phyloP scores from a whole-genome alignment of 305 asterid genomes.

The Rubia tinctorum region DNA sequence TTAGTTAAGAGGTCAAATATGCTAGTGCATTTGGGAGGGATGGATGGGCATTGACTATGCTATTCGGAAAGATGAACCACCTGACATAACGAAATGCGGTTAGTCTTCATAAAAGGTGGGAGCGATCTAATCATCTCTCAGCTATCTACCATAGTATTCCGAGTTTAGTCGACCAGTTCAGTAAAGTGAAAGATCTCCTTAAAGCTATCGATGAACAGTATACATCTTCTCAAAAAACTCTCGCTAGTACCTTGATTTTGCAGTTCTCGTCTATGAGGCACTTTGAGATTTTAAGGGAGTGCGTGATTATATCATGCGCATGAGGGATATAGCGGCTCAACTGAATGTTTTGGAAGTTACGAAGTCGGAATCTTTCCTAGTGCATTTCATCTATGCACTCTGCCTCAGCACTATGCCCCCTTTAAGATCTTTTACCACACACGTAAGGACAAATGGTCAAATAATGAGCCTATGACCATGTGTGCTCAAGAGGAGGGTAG shows the following conservation, averaged over 20 bases:
- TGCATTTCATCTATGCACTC: slow-evolving; percentile 7
- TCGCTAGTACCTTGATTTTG: slow-evolving; percentile 8
- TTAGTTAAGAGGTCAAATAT: no score
- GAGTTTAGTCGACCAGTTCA: background rate
- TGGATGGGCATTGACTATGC: no score
- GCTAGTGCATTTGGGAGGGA: no score
- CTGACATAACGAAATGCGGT: no score
- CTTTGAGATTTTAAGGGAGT: background rate
- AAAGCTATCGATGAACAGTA: background rate
- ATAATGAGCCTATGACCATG: slow-evolving; percentile 10
- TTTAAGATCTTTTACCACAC: slow-evolving; percentile 10
- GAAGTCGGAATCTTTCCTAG: background rate
- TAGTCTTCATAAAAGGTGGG: background rate
- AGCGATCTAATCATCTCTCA: slow-evolving; percentile 15
- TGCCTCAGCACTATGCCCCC: background rate
- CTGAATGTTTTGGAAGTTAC: background rate
- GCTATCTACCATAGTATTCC: slow-evolving; percentile 7
- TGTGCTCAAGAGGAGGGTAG: slow-evolving; percentile 12
- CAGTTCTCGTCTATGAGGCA: background rate
- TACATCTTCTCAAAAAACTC: background rate
- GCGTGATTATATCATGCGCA: slow-evolving; percentile 10
- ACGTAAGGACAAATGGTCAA: slow-evolving; percentile 3
- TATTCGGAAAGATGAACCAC: no score
- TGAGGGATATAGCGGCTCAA: slow-evolving; percentile 8
- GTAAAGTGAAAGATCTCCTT: background rate